A percentile compares a stretch with the other conserved stretches of the same genome.
Conservation (phyloP, 805 yeast genomes). For the Metschnikowia lochheadii region DNA sequence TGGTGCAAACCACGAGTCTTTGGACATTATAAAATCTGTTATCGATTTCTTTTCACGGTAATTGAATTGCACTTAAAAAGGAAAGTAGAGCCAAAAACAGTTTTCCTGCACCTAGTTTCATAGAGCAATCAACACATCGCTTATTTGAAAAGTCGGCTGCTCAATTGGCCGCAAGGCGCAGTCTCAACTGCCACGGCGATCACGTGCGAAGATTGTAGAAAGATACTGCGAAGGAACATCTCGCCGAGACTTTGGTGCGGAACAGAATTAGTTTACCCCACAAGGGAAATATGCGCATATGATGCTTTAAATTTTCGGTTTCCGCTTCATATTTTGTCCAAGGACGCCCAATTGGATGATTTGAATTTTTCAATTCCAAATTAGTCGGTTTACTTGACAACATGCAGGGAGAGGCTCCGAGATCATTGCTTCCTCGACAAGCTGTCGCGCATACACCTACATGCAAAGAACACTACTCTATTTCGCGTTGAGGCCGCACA, state of each 20-base stretch:
- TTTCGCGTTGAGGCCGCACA: background rate
- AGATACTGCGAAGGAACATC: background rate
- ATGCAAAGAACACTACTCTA: background rate
- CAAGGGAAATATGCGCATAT: background rate
- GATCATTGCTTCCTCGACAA: background rate
- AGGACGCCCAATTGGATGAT: too few species aligned
- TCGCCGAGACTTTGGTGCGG: background rate
- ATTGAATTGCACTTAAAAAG: background rate
- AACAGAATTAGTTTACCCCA: background rate
- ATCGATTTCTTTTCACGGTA: background rate
- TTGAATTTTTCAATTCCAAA: background rate
- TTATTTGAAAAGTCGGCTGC: background rate
- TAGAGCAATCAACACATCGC: background rate
- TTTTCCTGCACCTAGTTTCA: background rate
- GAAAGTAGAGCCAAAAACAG: background rate
- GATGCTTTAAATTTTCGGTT: too few species aligned
- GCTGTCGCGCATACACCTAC: background rate
- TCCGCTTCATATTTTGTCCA: background rate
- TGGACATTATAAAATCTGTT: conserved; percentile 6
- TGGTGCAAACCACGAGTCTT: conserved; percentile 19
- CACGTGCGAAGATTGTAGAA: background rate
- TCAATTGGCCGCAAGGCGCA: conserved; percentile 2
- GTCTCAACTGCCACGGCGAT: background rate
- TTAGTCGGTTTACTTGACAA: background rate
- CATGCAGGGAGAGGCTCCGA: background rate